A percentile compares a stretch with the other conserved stretches of the same genome.
Conservation (phyloP, 2,329 filamentous ascomycete species). For the Claviceps sorghi region DNA sequence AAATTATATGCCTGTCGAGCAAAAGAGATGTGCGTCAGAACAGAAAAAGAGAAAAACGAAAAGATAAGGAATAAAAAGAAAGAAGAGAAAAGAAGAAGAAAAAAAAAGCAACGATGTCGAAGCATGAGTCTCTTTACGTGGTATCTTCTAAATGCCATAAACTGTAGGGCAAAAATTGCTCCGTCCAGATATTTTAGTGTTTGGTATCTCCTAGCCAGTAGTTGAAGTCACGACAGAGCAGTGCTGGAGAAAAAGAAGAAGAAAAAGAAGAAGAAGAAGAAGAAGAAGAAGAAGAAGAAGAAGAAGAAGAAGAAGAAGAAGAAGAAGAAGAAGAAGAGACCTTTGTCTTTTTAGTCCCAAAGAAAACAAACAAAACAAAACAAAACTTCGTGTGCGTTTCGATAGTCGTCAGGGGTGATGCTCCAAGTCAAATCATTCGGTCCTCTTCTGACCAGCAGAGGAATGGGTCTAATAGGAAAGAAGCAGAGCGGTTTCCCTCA, state of each 20-base stretch:
- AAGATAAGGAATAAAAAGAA: not conserved
- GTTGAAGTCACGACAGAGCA: not conserved
- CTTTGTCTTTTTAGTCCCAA: not conserved
- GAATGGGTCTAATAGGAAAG: no score
- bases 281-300: not conserved
- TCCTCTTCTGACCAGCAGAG: not conserved
- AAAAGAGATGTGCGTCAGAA: no score
- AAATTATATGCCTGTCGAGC: no score
- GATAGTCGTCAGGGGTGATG: not conserved
- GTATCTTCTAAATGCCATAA: not conserved
- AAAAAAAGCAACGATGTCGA: not conserved
- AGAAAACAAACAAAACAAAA: not conserved
- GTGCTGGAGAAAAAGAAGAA: no score
- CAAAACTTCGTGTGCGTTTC: not conserved
- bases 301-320: not conserved
- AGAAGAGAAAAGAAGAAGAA: not conserved
- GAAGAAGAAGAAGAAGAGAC: not conserved
- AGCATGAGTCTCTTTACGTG: slow-evolving; percentile 1
- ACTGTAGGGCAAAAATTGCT: not conserved
- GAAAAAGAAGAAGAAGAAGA: not conserved
- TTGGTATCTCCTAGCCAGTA: slow-evolving; percentile 5
- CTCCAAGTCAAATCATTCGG: not conserved
- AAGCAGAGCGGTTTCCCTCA: not conserved
- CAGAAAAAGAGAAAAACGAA: not conserved
- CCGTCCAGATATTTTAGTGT: not conserved